phyloP scores from a whole-genome alignment of 2,329 filamentous ascomycete species.

The Aspergillus sp. region DNA sequence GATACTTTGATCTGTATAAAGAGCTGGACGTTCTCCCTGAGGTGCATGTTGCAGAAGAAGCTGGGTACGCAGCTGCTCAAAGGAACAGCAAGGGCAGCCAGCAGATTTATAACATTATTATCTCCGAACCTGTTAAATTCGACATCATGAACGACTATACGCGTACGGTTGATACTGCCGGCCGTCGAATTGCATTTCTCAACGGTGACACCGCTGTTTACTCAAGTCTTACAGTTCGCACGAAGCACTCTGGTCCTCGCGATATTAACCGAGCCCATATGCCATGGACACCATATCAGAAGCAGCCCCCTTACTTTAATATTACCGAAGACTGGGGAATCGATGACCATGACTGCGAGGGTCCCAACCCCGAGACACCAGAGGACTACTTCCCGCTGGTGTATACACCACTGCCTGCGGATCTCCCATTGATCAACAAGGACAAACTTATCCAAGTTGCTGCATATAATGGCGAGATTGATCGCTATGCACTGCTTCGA shows the following conservation, averaged over 20 bases:
- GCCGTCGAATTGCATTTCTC: constrained; percentile 11
- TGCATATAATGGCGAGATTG: constrained; percentile 41
- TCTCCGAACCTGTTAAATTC: constrained; percentile 11
- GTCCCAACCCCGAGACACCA: too few species aligned
- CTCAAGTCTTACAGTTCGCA: too few species aligned
- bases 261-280: not conserved
- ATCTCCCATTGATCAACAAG: constrained; percentile 41
- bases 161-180: constrained; percentile 13
- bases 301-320: not conserved
- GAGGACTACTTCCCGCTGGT: too few species aligned
- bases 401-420: constrained; percentile 27
- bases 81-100: constrained; percentile 8
- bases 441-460: constrained; percentile 40
- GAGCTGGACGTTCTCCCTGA: constrained; percentile 22
- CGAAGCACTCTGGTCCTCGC: too few species aligned
- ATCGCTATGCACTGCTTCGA: constrained; percentile 39
- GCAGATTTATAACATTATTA: constrained; percentile 18
- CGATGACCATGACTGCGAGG: constrained; percentile 7
- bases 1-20: constrained; percentile 20
- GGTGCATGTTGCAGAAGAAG: constrained; percentile 21
- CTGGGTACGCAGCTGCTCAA: not conserved
- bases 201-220: constrained; percentile 12
- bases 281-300: not conserved
- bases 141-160: constrained; percentile 19
- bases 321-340: not conserved